phyloP scores from a whole-genome alignment of 495 filamentous ascomycete species.

The Aspergillus ellipticus region DNA sequence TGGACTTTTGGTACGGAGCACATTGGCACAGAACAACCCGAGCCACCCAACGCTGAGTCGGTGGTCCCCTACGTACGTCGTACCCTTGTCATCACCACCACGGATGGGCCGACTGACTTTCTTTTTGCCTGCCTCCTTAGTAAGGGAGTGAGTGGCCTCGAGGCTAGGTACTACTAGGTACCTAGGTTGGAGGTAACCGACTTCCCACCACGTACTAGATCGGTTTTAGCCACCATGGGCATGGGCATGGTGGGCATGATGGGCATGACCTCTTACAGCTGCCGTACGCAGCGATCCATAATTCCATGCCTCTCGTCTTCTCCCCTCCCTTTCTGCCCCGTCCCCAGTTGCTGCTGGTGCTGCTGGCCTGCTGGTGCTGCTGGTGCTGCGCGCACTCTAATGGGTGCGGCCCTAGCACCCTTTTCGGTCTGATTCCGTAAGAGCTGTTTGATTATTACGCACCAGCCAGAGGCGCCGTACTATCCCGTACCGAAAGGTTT shows the following conservation, averaged over 20 bases:
- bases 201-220: not conserved
- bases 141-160: not conserved
- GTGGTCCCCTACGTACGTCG: not conserved
- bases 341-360: not conserved
- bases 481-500: slow-evolving; percentile 15
- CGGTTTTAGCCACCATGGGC: not conserved
- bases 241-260: not conserved
- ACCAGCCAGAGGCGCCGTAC: slow-evolving; percentile 3
- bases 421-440: slow-evolving; percentile 11
- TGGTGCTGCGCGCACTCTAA: not conserved
- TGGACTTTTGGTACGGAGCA: no score
- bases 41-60: slow-evolving; percentile 5
- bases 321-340: slow-evolving; percentile 1
- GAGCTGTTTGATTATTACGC: slow-evolving; percentile 9
- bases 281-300: slow-evolving; percentile 8
- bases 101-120: not conserved
- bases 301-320: slow-evolving; percentile 3
- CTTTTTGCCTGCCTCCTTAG: not conserved
- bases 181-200: no score
- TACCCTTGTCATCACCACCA: slow-evolving; percentile 11
- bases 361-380: no score
- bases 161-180: no score
- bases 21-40: slow-evolving; percentile 5
- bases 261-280: slow-evolving; percentile 3
- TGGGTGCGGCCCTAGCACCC: not conserved